phyloP scores from a whole-genome alignment of 805 yeast species.

The Candida oleophila region DNA sequence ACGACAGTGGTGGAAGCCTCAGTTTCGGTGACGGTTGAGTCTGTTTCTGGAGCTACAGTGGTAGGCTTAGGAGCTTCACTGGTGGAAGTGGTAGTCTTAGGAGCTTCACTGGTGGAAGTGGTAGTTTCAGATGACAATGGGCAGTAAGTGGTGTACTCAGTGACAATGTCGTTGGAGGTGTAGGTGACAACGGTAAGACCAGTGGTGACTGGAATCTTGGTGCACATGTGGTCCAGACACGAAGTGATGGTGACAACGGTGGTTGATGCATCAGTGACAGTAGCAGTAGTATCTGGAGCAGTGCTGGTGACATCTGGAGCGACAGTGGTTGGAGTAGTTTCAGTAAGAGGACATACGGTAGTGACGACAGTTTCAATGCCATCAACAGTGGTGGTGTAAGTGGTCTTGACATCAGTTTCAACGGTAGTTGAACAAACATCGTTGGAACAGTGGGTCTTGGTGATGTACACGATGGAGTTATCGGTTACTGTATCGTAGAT shows the following conservation, averaged over 20 bases:
- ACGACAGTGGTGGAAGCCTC: slow-evolving; percentile 11
- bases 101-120: slow-evolving; percentile 4
- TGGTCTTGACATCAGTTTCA: slow-evolving; percentile 19
- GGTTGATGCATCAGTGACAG: slow-evolving; percentile 19
- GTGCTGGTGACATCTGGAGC: slow-evolving; percentile 10
- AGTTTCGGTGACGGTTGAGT: not conserved
- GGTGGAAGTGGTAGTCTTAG: not conserved
- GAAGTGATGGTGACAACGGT: slow-evolving; percentile 37
- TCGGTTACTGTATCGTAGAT: not conserved
- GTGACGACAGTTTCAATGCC: slow-evolving; percentile 38
- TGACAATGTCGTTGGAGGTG: slow-evolving; percentile 10
- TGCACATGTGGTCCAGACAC: slow-evolving; percentile 34
- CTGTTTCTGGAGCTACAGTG: slow-evolving; percentile 2
- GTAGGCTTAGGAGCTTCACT: slow-evolving; percentile 3
- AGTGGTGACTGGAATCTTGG: slow-evolving; percentile 27
- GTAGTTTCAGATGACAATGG: slow-evolving; percentile 10
- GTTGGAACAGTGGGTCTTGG: slow-evolving; percentile 1
- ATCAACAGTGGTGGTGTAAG: slow-evolving; percentile 30
- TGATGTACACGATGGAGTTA: not conserved
- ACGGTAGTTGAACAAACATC: slow-evolving; percentile 10
- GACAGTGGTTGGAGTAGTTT: slow-evolving; percentile 7
- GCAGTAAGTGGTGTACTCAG: slow-evolving; percentile 22
- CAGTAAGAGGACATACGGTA: slow-evolving; percentile 33
- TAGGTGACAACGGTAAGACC: slow-evolving; percentile 26
- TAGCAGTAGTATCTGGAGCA: slow-evolving; percentile 6